Base-by-base conservation (phyloP, 805 yeast genomes). In the Grigorovia transvaalensis region DNA sequence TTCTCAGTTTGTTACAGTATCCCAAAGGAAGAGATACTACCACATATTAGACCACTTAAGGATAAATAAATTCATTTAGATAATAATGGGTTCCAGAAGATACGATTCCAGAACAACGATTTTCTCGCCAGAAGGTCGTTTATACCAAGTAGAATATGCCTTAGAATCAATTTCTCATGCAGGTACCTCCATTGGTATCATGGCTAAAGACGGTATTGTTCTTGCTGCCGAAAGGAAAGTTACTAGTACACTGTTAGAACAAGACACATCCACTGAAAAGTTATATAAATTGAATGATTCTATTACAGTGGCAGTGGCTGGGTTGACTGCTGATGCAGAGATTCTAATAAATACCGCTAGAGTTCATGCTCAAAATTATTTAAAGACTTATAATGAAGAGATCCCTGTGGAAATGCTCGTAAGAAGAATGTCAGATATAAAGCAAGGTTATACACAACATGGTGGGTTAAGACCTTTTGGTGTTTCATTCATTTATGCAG, bases 381-480 rank as follows among this genome's bases (percentile, higher is more conserved):
- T 93, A 59, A 83, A 87, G 68, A 80, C 86, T 17, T 93, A 89
- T 70, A 86, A 86, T 65, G 96, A 89, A 70, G 89, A 89, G 56
- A 86, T 91, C 49, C 97, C 97, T n/a, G 85, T 91, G 53, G 97
- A 89, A 69, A 76, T 83, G 51, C 79, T 93, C 57, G 96, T 93
- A 57, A 87, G 88, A 65, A 77, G 85, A 57, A 76, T 93, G 56
- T 89, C 97, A 72, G 95, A 93, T 70, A 79, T 88, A 56, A 93
- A 93, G 70, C 99, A 93, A 69, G 96, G 98, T 11, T 93, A 93
- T 70, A 93, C 99, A 8, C 99, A 93, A 70, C 96, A 87, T 66
- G 99, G 99, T 66, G 99, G 99, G 41, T 78, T 93, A 63, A 84
- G 99, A 70, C 99, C 99, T 19, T 93, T 89, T 68, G 99, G 99